These are phyloP conservation scores for Trichoderma polysporum DNA, from an alignment of 2,329 filamentous ascomycete genomes.

Conservation along the genomic window DNA sequence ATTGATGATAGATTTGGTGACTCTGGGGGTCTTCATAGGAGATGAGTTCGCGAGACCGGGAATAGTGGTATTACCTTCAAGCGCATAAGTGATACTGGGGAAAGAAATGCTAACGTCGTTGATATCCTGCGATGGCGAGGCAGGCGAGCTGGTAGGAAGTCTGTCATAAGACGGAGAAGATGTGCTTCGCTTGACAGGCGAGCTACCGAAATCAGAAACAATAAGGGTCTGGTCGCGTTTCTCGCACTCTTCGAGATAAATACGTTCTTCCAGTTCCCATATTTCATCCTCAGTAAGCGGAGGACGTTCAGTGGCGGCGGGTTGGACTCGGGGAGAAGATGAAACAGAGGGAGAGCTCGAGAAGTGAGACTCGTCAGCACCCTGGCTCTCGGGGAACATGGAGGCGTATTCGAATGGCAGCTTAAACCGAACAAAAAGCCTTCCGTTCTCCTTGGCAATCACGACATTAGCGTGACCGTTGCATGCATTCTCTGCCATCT, in stretches of 20 bases:
- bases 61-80: not conserved
- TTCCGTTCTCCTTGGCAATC: slow-evolving; percentile 30
- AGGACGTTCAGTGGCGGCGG: slow-evolving; percentile 8
- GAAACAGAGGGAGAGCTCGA: slow-evolving; percentile 28
- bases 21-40: not conserved
- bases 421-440: slow-evolving; percentile 42
- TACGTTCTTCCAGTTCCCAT: not conserved
- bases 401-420: slow-evolving; percentile 33
- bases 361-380: slow-evolving; percentile 30
- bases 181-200: not conserved
- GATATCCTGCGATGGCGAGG: not conserved
- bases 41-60: not conserved
- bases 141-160: not conserved
- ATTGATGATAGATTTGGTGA: not conserved
- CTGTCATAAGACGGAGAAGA: not conserved
- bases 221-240: slow-evolving; percentile 3
- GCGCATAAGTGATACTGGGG: not conserved
- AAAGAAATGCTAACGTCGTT: not conserved
- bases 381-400: slow-evolving; percentile 34
- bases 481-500: slow-evolving; percentile 30
- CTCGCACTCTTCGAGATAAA: not conserved
- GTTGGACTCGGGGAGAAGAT: slow-evolving; percentile 27
- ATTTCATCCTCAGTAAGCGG: not conserved
- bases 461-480: slow-evolving; percentile 34
- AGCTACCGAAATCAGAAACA: slow-evolving; percentile 13